Base-by-base conservation (phyloP, 163 green algal species). In the Coccomyxa subellipsoidea region DNA sequence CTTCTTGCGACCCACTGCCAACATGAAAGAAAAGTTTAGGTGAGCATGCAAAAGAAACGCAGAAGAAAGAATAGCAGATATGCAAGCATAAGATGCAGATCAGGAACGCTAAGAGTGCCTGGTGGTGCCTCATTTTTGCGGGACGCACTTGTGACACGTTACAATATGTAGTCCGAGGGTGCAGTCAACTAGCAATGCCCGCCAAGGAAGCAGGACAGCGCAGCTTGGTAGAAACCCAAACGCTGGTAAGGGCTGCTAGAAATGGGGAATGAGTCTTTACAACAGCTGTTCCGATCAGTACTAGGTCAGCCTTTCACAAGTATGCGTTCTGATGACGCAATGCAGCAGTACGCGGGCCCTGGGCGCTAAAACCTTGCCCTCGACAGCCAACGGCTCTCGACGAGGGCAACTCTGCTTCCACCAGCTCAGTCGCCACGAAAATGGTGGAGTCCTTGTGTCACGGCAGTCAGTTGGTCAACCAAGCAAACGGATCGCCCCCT, bases 1-100 rank as follows among this genome's bases (percentile, higher is more conserved):
- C 23, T 83, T 80, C 7, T 85, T 81, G 8, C 83, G 78, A 9
- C 82, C 81, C 83, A 89, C 81, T 84, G 79, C 69, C n/a, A 82
- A 79, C 25, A 32, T 31, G 3, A 47, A 38, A 79, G 2, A 27
- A 35, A 27, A 2, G 47, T 59, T 18, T 27, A 59, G 40, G 40
- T 10, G 10, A 23, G 40, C 10, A n/a, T n/a, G n/a, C n/a, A n/a
- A 10, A 54, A 54, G 40, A 54, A 59, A 18, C 47, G 47, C 47
- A 59, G 47, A 59, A 59, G 3, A 18, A 59, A 59, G 23, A 12
- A 18, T 18, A 59, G 47, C 47, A 59, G 15, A 59, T 1, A 18
- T 59, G 3, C 4, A 59, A 59, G 47, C 3, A 59, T 1, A 59
- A 59, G 47, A 59, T 27, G 1, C 47, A 59, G 47, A 59, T 59